Evolutionary conservation across 495 filamentous ascomycete species (phyloP).

Genomic region (Trichoderma asperelloides): DNA sequence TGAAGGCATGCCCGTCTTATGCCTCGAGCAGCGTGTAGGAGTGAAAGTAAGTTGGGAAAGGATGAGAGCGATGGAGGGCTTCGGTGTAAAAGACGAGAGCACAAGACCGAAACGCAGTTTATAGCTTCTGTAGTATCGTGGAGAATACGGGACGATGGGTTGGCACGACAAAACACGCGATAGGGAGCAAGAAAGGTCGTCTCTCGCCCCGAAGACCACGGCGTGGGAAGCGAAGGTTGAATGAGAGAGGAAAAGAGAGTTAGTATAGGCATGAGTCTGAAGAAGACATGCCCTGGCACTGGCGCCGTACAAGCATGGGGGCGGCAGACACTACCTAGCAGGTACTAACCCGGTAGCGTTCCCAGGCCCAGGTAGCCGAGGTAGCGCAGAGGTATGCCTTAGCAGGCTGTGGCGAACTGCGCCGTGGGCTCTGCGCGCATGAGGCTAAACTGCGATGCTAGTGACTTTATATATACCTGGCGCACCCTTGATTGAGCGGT

Average conservation of each 20-base stretch:
- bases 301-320: not conserved
- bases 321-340: not conserved
- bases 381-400: not conserved
- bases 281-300: not conserved
- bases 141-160: not conserved
- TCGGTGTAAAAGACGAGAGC: not conserved
- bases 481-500: not conserved
- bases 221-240: not conserved
- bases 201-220: not conserved
- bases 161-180: not conserved
- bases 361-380: not conserved
- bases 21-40: not conserved
- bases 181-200: not conserved
- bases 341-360: not conserved
- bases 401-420: not conserved
- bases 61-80: not conserved
- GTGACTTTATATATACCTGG: not conserved
- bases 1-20: constrained; percentile 3
- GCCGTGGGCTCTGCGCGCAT: not conserved
- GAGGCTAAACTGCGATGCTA: not conserved
- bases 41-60: not conserved
- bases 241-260: not conserved
- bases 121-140: not conserved
- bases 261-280: not conserved
- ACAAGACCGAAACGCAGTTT: not conserved